Evolutionary conservation across 768 basidiomycete species (phyloP).

Genomic region (Lactarius psammicola): DNA sequence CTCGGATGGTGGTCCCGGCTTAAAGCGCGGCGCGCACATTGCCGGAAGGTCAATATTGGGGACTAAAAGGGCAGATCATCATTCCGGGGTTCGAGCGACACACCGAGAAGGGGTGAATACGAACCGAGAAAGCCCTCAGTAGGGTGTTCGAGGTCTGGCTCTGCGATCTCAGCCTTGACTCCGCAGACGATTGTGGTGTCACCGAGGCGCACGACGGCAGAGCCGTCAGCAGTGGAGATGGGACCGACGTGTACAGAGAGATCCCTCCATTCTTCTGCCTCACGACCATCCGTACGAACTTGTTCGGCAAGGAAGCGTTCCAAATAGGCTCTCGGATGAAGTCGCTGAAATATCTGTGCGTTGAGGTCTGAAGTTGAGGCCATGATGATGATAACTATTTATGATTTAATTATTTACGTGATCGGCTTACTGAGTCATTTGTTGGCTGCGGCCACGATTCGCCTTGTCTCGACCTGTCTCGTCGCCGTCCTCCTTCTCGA

Average conservation of each 20-base stretch:
- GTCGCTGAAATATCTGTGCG: constrained; percentile 67
- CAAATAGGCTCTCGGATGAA: constrained; percentile 87
- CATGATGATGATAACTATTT: background rate
- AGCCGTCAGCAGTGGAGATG: constrained; percentile 91
- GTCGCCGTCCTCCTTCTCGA: background rate
- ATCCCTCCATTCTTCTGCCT: constrained; percentile 66
- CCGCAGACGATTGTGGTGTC: constrained; percentile 96
- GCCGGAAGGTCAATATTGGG: constrained; percentile 95
- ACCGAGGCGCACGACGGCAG: constrained; percentile 86
- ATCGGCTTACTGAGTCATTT: background rate
- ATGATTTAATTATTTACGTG: background rate
- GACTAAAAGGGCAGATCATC: constrained; percentile 46
- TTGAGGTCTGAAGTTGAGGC: constrained; percentile 23
- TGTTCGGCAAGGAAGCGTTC: constrained; percentile 79
- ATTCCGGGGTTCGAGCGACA: background rate
- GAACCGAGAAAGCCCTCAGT: constrained; percentile 80
- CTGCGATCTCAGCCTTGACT: constrained; percentile 91
- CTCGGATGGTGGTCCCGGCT: constrained; percentile 91
- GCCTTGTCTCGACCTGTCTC: background rate
- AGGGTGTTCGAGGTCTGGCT: constrained; percentile 78
- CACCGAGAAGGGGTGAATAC: constrained; percentile 32
- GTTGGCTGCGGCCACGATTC: background rate
- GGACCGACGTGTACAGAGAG: constrained; percentile 82
- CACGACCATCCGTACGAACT: constrained; percentile 81
- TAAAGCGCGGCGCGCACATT: constrained; percentile 90